Evolutionary conservation across 1,284 basidiomycete species (phyloP), one percentile per base, ranked within the genome.

Genomic region (Ustilago trichophora): DNA sequence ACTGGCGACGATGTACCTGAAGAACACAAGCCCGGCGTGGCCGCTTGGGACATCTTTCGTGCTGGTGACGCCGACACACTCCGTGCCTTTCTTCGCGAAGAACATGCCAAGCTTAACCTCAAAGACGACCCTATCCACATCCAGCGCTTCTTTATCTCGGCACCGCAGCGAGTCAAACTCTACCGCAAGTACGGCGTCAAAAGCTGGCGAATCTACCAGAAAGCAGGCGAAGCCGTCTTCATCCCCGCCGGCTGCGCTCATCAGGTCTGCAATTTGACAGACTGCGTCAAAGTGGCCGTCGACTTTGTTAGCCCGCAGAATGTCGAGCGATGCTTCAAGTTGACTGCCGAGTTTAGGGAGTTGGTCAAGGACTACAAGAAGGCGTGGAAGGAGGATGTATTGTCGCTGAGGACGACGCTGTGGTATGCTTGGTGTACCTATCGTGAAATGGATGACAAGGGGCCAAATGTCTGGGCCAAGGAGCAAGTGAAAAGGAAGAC

Each of bases 281-380:
- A 96, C 81, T 95, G 91, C 80, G 89, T 97, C 84, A 97, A 97
- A 84, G 91, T 96, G 41, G 93, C 94, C n/a, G 86, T 91, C 68
- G 93, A 98, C 83, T 98, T 94, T 83, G 92, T 97, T 66, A 92
- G 90, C 83, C 90, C 92, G 13, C 91, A 97, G 83, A 96, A 95
- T 78, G 88, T 96, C 31, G 85, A 84, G 48, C 86, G 91, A 19
- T 95, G 92, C 82, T 91, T 91, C 82, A 85, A 86, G 80, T 85
- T 96, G 48, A 92, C 91, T 48, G 85, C 85, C 63, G 94, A 97
- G 83, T 97, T 96, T 83, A 86, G 93, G 55, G 87, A 88, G 77
- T 89, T 93, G 83, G 94, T 95, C 76, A 88, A 90, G 77, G 71
- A 73, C 29, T 86, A 63, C 48, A 50, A 53, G 38, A 88, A 88